Conservation (phyloP, 2,329 filamentous ascomycete species). For the Byssoonygena ceratinophila region DNA sequence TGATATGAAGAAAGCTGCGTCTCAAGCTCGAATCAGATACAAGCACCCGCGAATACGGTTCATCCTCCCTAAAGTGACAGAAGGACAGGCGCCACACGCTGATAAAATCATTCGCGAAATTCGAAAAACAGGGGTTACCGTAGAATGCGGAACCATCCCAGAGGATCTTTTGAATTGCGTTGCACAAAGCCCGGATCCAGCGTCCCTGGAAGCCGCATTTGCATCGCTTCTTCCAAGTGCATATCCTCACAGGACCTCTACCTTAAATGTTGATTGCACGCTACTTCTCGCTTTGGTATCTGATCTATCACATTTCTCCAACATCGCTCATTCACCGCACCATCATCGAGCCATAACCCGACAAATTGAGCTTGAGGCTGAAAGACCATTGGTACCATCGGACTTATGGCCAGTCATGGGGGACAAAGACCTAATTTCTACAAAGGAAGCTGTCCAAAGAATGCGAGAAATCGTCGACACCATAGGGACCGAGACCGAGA, state of each 20-base stretch:
- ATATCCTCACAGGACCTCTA: constrained; percentile 34
- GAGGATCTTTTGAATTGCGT: not conserved
- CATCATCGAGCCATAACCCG: constrained; percentile 51
- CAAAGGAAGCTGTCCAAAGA: constrained; percentile 52
- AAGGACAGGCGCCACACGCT: constrained; percentile 44
- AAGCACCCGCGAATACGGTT: constrained; percentile 50
- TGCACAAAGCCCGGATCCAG: constrained; percentile 6
- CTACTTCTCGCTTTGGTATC: constrained; percentile 62
- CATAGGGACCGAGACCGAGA: constrained; percentile 54
- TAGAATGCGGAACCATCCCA: constrained; percentile 29
- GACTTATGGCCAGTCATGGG: constrained; percentile 53
- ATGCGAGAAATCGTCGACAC: constrained; percentile 57
- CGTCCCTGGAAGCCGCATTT: constrained; percentile 19
- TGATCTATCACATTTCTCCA: constrained; percentile 54
- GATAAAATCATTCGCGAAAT: constrained; percentile 48
- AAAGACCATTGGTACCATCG: constrained; percentile 49
- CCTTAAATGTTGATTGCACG: constrained; percentile 45
- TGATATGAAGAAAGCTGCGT: constrained; percentile 48
- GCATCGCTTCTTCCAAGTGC: constrained; percentile 31
- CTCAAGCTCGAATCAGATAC: constrained; percentile 48
- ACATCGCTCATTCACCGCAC: constrained; percentile 39
- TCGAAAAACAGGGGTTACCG: constrained; percentile 39
- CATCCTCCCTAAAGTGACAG: constrained; percentile 49
- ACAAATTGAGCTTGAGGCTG: constrained; percentile 55
- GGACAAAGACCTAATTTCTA: constrained; percentile 52